A percentile compares a stretch with the other conserved stretches of the same genome.
Conservation (phyloP, 1,284 basidiomycete genomes). For the Leucoagaricus sp. region DNA sequence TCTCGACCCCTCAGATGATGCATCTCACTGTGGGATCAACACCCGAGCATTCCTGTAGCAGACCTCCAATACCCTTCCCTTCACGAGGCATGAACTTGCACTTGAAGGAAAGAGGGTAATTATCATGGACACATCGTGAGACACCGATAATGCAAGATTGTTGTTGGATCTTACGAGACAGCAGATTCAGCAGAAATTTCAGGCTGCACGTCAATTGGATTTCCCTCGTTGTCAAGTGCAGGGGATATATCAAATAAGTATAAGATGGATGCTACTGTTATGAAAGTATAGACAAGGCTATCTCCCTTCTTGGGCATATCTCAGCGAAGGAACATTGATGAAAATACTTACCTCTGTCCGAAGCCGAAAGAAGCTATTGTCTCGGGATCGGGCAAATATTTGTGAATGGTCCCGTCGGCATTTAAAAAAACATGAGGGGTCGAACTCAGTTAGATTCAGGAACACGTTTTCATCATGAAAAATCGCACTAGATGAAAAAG, state of each 20-base stretch:
- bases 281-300: not conserved
- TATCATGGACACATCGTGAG: too few relatives aligned
- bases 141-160: too few relatives aligned
- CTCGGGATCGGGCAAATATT: not conserved
- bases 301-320: too few relatives aligned
- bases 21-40: too few relatives aligned
- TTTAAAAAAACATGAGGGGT: not conserved
- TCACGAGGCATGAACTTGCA: too few relatives aligned
- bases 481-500: not conserved
- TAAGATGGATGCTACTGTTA: conserved; percentile 8
- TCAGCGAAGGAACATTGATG: not conserved
- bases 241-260: conserved; percentile 13
- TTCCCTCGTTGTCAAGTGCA: conserved; percentile 2
- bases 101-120: too few relatives aligned
- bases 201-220: conserved; percentile 5
- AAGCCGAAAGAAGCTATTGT: not conserved
- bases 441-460: not conserved
- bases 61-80: too few relatives aligned
- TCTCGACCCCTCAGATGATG: too few relatives aligned
- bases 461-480: not conserved
- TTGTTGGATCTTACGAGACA: conserved; percentile 8
- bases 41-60: too few relatives aligned
- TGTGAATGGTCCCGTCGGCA: not conserved
- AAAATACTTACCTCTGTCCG: not conserved
- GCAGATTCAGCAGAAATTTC: not conserved